Conservation (phyloP, 306 rosid genomes). For the Trifolium pratense region DNA sequence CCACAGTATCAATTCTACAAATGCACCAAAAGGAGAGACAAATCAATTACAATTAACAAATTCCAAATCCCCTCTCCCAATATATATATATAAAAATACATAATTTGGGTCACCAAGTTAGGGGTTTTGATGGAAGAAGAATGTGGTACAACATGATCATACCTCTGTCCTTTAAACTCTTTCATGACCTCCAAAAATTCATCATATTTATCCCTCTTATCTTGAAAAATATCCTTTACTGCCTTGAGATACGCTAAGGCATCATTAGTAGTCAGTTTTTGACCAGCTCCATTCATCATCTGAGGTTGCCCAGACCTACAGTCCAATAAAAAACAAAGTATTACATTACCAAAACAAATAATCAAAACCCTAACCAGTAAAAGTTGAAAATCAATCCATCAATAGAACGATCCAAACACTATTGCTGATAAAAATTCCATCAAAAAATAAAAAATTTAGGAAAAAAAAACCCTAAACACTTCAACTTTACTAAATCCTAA, state of each 20-base stretch:
- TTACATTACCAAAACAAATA: conserved; percentile 41
- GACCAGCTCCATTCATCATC: conserved; percentile 70
- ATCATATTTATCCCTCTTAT: conserved; percentile 87
- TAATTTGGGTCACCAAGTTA: not conserved
- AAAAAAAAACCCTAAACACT: not conserved
- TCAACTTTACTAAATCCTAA: conserved; percentile 41
- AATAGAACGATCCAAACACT: conserved; percentile 2
- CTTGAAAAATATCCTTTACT: conserved; percentile 96
- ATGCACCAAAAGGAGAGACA: conserved; percentile 45
- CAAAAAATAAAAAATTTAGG: not conserved
- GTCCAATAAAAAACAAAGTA: conserved; percentile 37
- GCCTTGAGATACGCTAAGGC: conserved; percentile 93
- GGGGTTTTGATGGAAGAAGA: conserved; percentile 1
- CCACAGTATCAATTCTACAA: conserved; percentile 88
- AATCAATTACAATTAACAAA: conserved; percentile 42
- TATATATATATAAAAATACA: not conserved
- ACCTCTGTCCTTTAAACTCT: conserved; percentile 98
- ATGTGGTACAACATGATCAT: conserved; percentile 35
- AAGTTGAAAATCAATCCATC: conserved; percentile 1
- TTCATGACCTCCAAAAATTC: conserved; percentile 98
- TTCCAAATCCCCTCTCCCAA: conserved; percentile 10
- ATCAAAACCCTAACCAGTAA: conserved; percentile 33
- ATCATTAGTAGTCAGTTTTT: conserved; percentile 89
- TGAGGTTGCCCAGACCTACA: conserved; percentile 91
- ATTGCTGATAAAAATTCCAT: conserved; percentile 41